Conservation (phyloP, 139 green algal species). For the Picocystis salinarum region DNA sequence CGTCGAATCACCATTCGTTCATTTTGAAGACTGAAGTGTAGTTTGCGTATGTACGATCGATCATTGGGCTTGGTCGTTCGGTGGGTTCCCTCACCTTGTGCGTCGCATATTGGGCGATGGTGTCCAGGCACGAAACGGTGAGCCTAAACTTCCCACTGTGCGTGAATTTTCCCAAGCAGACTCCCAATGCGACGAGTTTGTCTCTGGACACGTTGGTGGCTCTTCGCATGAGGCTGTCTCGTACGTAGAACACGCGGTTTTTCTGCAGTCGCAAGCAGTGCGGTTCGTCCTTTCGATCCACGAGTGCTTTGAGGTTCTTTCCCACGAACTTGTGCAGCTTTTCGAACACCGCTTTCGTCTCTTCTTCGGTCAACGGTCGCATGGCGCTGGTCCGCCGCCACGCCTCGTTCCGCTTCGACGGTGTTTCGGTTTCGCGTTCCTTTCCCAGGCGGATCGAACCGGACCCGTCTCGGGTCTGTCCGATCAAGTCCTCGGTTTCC, state of each 20-base stretch:
- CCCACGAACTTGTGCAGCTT: conserved; percentile 98
- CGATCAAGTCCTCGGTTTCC: too few species aligned
- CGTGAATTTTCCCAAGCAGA: conserved; percentile 87
- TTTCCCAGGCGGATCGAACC: too few species aligned
- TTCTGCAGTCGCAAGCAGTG: conserved; percentile 82
- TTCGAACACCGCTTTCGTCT: conserved; percentile 89
- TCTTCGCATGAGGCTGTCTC: conserved; percentile 70
- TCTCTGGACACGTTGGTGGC: conserved; percentile 72
- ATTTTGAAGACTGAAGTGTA: too few species aligned
- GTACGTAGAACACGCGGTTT: conserved; percentile 90
- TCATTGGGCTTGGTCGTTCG: conserved; percentile 1
- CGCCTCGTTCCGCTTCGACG: too few species aligned
- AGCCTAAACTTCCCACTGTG: conserved; percentile 88
- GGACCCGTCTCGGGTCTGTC: too few species aligned
- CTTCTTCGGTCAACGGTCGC: conserved; percentile 20
- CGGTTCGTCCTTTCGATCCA: conserved; percentile 57
- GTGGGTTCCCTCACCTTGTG: conserved; percentile 57
- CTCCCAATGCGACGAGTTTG: conserved; percentile 76
- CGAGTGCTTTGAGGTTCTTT: conserved; percentile 81
- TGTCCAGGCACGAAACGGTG: conserved; percentile 71
- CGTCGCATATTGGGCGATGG: conserved; percentile 77
- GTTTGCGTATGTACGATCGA: too few species aligned
- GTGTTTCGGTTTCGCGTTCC: too few species aligned
- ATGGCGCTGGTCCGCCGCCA: too few species aligned
- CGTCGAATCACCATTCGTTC: too few species aligned